These are phyloP conservation scores for Calonectria henricotiae DNA, from an alignment of 2,329 filamentous ascomycete species.

Conservation along the genomic window DNA sequence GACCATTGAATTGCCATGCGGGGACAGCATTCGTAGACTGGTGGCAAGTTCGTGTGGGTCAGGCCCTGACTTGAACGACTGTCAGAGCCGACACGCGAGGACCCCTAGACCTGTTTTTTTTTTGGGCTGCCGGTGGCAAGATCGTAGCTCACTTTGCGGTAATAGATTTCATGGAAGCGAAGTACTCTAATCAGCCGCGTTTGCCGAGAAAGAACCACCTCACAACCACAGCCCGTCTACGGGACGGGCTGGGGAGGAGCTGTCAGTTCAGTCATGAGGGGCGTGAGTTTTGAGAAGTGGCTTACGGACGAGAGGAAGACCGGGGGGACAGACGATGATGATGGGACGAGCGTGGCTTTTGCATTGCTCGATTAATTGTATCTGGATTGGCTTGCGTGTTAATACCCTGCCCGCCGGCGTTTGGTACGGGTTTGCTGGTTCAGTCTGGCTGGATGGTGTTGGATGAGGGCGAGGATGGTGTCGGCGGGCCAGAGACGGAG, in stretches of 20 bases:
- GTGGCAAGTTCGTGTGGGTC: slow-evolving; percentile 36
- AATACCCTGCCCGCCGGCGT: slow-evolving; percentile 51
- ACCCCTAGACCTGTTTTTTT: slow-evolving; percentile 24
- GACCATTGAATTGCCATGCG: slow-evolving; percentile 42
- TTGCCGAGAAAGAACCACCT: slow-evolving; percentile 36
- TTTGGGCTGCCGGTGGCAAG: slow-evolving; percentile 25
- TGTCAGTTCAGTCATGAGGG: slow-evolving; percentile 27
- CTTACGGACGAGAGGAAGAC: slow-evolving; percentile 41
- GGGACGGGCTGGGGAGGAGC: slow-evolving; percentile 30
- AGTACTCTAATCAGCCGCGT: slow-evolving; percentile 22
- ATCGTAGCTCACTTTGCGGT: slow-evolving; percentile 21
- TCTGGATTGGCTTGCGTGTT: slow-evolving; percentile 47
- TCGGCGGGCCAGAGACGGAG: slow-evolving; percentile 25
- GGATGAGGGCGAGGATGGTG: slow-evolving; percentile 29
- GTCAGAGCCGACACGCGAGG: slow-evolving; percentile 21
- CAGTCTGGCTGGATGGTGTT: slow-evolving; percentile 40
- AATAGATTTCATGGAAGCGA: slow-evolving; percentile 34
- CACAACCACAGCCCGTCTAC: slow-evolving; percentile 28
- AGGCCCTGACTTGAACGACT: slow-evolving; percentile 31
- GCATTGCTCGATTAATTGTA: slow-evolving; percentile 39
- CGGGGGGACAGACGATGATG: slow-evolving; percentile 27
- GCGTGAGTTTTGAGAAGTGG: slow-evolving; percentile 6
- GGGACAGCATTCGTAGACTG: slow-evolving; percentile 32
- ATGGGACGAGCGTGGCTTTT: slow-evolving; percentile 35
- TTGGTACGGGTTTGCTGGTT: slow-evolving; percentile 37